Evolutionary conservation across 805 yeast species (phyloP).

Genomic region (Candida nemodendra): DNA sequence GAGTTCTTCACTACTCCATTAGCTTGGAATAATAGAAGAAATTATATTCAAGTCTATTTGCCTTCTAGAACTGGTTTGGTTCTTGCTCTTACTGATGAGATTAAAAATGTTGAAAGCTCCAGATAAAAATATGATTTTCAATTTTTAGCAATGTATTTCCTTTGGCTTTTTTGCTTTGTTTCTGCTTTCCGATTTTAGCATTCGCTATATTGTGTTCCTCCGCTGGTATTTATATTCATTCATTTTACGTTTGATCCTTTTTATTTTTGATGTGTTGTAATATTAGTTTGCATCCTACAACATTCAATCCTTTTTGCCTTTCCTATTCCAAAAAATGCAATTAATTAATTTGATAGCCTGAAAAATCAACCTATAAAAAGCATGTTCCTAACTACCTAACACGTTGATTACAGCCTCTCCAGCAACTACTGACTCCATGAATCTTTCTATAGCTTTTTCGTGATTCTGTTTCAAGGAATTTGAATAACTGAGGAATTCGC

Average conservation of each 20-base stretch:
- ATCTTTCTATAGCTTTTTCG: constrained; percentile 21
- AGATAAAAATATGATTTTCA: constrained; percentile 1
- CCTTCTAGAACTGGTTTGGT: constrained; percentile 77
- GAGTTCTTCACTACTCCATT: constrained; percentile 70
- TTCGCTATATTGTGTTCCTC: too few relatives aligned
- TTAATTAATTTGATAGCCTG: too few relatives aligned
- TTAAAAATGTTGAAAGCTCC: constrained; percentile 14
- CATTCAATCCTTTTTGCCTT: too few relatives aligned
- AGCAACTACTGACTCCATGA: constrained; percentile 23
- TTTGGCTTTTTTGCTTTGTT: background rate
- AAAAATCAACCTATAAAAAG: too few relatives aligned
- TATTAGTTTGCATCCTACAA: too few relatives aligned
- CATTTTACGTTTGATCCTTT: background rate
- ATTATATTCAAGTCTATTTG: constrained; percentile 73
- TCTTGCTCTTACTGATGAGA: constrained; percentile 43
- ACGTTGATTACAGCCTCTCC: too few relatives aligned
- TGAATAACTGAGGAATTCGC: constrained; percentile 22
- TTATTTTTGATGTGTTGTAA: too few relatives aligned
- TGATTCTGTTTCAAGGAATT: constrained; percentile 22
- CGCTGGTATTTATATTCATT: constrained; percentile 5
- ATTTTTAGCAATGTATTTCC: constrained; percentile 1
- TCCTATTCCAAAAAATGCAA: too few relatives aligned
- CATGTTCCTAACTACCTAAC: too few relatives aligned
- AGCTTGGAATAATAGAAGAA: constrained; percentile 76
- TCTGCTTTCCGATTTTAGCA: background rate